Evolutionary conservation across 495 filamentous ascomycete species (phyloP).

Genomic region (Penicillium manginii): DNA sequence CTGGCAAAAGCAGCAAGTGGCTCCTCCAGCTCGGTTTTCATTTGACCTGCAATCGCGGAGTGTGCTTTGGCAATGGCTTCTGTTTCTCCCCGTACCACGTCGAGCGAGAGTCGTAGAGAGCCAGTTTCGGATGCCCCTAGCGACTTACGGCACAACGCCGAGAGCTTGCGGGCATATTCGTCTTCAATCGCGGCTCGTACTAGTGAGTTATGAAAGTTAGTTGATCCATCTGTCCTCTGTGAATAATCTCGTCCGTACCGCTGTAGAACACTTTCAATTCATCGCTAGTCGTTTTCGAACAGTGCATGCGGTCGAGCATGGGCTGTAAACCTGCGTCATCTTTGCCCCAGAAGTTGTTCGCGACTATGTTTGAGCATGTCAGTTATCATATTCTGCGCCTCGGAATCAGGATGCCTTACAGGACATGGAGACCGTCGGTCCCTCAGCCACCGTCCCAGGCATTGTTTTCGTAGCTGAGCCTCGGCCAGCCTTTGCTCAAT

Average conservation of each 20-base stretch:
- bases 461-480: constrained; percentile 51
- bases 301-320: constrained; percentile 94
- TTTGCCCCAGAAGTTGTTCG: constrained; percentile 99
- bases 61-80: constrained; percentile 94
- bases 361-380: constrained; percentile 59
- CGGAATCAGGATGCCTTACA: constrained; percentile 49
- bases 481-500: constrained; percentile 51
- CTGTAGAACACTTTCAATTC: constrained; percentile 92
- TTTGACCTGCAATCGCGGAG: constrained; percentile 84
- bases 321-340: constrained; percentile 95
- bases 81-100: constrained; percentile 86
- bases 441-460: constrained; percentile 64
- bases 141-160: constrained; percentile 83
- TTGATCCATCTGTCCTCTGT: not conserved
- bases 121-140: constrained; percentile 89
- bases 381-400: constrained; percentile 3
- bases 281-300: constrained; percentile 92
- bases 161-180: constrained; percentile 91
- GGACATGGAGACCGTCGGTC: constrained; percentile 65
- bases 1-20: constrained; percentile 89
- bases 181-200: constrained; percentile 94
- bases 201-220: constrained; percentile 35
- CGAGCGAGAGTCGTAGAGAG: constrained; percentile 79
- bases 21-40: constrained; percentile 98
- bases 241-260: constrained; percentile 47